A percentile compares a stretch with the other conserved stretches of the same genome.
These are phyloP conservation scores for Podaxis sp. DNA, from an alignment of 768 basidiomycete species.

Conservation along the genomic window DNA sequence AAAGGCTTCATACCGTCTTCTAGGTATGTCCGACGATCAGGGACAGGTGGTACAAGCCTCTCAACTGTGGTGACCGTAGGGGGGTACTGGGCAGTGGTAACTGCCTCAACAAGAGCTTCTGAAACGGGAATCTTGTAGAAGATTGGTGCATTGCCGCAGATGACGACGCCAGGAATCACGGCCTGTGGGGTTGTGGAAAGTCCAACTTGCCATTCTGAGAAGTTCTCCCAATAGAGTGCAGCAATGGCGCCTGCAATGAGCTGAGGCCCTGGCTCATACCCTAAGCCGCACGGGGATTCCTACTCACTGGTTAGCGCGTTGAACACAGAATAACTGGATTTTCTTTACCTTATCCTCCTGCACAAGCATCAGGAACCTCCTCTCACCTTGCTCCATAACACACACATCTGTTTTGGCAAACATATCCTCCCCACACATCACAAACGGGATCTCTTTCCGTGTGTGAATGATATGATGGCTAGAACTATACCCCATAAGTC, in stretches of 20 bases:
- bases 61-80: no score
- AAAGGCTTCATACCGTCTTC: no score
- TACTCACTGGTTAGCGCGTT: not conserved
- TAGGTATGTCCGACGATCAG: no score
- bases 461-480: not conserved
- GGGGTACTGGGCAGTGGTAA: no score
- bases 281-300: not conserved
- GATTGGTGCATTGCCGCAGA: no score
- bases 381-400: not conserved
- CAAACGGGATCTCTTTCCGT: not conserved
- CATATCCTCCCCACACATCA: not conserved
- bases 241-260: not conserved
- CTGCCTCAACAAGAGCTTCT: not conserved
- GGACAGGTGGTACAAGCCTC: no score
- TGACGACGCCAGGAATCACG: no score
- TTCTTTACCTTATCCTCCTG: not conserved
- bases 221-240: not conserved
- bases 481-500: not conserved
- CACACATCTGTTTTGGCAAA: not conserved
- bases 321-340: not conserved
- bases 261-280: not conserved
- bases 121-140: not conserved
- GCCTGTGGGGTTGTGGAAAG: no score
- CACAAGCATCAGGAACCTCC: not conserved
- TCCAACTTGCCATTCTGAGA: no score